phyloP scores from a whole-genome alignment of 768 basidiomycete genomes.

The Trametes meyenii region DNA sequence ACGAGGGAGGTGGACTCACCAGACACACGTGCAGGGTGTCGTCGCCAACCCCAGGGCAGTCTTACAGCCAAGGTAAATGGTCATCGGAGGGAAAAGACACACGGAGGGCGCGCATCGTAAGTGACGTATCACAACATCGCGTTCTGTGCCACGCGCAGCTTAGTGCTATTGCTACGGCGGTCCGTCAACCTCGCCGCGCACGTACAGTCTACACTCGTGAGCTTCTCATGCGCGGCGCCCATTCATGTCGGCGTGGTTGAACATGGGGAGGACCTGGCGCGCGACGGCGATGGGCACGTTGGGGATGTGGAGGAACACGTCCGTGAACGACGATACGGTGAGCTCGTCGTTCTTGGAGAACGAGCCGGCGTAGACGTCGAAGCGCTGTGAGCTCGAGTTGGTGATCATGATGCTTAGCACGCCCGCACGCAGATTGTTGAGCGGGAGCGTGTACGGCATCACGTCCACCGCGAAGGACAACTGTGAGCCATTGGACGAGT shows the following conservation, averaged over 20 bases:
- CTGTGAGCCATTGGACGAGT: constrained; percentile 60
- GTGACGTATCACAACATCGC: constrained; percentile 80
- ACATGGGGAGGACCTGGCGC: constrained; percentile 50
- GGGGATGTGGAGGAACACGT: constrained; percentile 65
- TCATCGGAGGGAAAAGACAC: background rate
- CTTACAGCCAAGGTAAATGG: constrained; percentile 31
- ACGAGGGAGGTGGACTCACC: constrained; percentile 12
- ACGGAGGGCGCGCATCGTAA: constrained; percentile 49
- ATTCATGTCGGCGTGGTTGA: constrained; percentile 51
- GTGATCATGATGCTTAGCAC: constrained; percentile 66
- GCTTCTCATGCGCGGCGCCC: constrained; percentile 38
- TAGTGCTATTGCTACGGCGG: constrained; percentile 37
- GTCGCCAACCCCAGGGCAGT: constrained; percentile 76
- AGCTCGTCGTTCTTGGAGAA: constrained; percentile 85
- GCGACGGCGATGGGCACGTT: constrained; percentile 55
- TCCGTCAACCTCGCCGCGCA: constrained; percentile 55
- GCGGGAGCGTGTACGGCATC: constrained; percentile 54
- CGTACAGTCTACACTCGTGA: constrained; percentile 45
- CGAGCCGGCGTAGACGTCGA: constrained; percentile 64
- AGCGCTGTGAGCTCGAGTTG: constrained; percentile 67
- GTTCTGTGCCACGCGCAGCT: constrained; percentile 46
- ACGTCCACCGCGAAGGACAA: constrained; percentile 62
- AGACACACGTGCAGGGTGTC: constrained; percentile 67
- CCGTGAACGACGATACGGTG: constrained; percentile 69
- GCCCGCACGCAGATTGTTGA: constrained; percentile 63